Base-by-base conservation (phyloP, 2,329 filamentous ascomycete species). In the Fusarium bactridioides region DNA sequence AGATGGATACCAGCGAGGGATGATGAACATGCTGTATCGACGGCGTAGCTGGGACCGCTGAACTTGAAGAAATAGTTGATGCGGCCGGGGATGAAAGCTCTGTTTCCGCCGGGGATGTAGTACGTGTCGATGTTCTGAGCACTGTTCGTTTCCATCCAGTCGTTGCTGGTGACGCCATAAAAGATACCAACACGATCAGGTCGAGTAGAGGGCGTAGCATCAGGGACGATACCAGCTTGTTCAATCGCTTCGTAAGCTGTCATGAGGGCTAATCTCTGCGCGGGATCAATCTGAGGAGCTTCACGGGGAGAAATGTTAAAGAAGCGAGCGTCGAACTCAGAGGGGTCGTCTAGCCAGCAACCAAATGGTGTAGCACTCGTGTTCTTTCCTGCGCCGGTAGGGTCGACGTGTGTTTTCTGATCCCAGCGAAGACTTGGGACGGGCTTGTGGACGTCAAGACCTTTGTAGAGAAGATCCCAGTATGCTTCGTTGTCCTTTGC, bases 41-140 rank as follows among this genome's bases (percentile, higher is more conserved):
- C 86, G 58, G 88, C 92, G 77, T 90, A 91, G 29, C 90, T 92
- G 0, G 92, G 92, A 0, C 93, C 93, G 48, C 86, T 89, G 80
- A 93, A 94, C 76, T 92, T 92, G 81, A 94, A 94, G 79, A 91
- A 91, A 80, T 94, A 94, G 82, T 93, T 94, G 78, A 94, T 91
- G 89, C 87, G 83, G 0, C 87, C 88, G 0, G 84, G 84, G 0
- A 79, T 83, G 62, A 89, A 90, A 0, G 86, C 87, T 23, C 88
- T 81, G 29, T 76, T 74, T 4, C 74, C 74, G 2, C 74, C 74
- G 0, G 87, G 84, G 48, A 89, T 86, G 73, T 80, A 87, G 75
- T 89, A 89, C 0, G 86, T 88, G 61, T 85, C 84, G n/a, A 89
- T 83, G 10, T 93, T 89, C 77, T 94, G 90, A 0, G 88, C 88